These are phyloP conservation scores for Penicillium sp. DNA, from an alignment of 2,329 filamentous ascomycete species.

Conservation along the genomic window DNA sequence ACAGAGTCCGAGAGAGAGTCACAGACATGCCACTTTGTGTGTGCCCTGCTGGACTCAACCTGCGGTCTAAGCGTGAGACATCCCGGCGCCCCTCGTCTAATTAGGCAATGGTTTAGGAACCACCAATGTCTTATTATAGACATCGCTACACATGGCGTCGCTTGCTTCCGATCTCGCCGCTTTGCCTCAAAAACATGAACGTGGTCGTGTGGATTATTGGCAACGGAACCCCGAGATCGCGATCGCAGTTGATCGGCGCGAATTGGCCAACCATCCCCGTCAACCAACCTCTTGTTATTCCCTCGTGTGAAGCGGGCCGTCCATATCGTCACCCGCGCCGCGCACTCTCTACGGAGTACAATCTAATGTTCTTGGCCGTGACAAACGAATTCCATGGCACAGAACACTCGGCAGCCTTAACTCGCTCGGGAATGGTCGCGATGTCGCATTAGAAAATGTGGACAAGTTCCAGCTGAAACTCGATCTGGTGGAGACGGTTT, in stretches of 20 bases:
- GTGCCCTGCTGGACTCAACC: conserved; percentile 1
- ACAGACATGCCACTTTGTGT: background rate
- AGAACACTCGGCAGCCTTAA: conserved; percentile 3
- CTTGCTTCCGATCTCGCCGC: conserved; percentile 6
- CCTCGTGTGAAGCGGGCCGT: background rate
- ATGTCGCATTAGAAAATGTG: conserved; percentile 10
- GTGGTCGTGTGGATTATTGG: conserved; percentile 4
- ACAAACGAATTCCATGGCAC: background rate
- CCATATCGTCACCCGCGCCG: background rate
- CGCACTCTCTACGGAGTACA: background rate
- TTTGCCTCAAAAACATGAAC: conserved; percentile 10
- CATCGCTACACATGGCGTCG: background rate
- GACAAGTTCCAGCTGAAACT: conserved; percentile 16
- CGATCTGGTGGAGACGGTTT: conserved; percentile 21
- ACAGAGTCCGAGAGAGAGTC: background rate
- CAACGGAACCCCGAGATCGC: conserved; percentile 15
- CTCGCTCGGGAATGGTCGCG: background rate
- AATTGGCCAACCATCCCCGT: conserved; percentile 1
- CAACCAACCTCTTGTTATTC: background rate
- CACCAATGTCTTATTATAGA: background rate
- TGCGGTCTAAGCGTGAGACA: conserved; percentile 14
- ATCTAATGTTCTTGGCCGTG: background rate
- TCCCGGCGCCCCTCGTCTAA: conserved; percentile 6
- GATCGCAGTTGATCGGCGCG: conserved; percentile 14
- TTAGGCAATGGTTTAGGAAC: background rate